Evolutionary conservation across 2,329 filamentous ascomycete genomes (phyloP).

Genomic region (Apiospora aurea): DNA sequence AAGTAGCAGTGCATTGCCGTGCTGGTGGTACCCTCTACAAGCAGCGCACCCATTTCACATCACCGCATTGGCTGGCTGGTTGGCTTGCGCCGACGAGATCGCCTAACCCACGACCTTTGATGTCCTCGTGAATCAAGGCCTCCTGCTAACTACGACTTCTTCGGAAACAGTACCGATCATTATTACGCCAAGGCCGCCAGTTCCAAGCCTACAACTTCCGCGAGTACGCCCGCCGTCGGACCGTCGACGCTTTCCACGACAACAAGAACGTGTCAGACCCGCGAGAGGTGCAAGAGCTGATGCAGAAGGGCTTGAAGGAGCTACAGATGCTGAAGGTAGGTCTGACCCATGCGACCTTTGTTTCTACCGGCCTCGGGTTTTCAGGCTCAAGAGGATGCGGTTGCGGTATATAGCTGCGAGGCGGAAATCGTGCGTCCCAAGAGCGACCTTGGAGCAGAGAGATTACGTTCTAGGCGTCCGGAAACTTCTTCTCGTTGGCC

Average conservation of each 20-base stretch:
- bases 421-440: background rate
- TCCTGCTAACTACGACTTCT: slow-evolving; percentile 9
- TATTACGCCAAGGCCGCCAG: slow-evolving; percentile 84
- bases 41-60: slow-evolving; percentile 5
- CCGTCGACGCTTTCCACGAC: slow-evolving; percentile 88
- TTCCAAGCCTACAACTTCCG: slow-evolving; percentile 98
- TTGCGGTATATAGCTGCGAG: background rate
- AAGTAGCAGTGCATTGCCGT: slow-evolving; percentile 36
- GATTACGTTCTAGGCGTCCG: background rate
- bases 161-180: slow-evolving; percentile 78
- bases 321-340: slow-evolving; percentile 88
- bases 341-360: background rate
- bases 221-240: slow-evolving; percentile 92
- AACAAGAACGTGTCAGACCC: slow-evolving; percentile 76
- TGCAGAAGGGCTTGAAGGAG: slow-evolving; percentile 88
- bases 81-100: background rate
- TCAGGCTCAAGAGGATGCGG: background rate
- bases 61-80: background rate
- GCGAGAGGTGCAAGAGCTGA: slow-evolving; percentile 81
- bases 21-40: background rate
- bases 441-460: background rate
- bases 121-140: slow-evolving; percentile 25
- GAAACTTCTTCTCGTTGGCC: background rate
- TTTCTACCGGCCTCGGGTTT: background rate
- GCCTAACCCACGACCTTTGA: background rate